Evolutionary conservation across 345 rosid genomes (phyloP), one percentile per base, ranked within the genome.

Genomic region (Conringia planisiliqua): DNA sequence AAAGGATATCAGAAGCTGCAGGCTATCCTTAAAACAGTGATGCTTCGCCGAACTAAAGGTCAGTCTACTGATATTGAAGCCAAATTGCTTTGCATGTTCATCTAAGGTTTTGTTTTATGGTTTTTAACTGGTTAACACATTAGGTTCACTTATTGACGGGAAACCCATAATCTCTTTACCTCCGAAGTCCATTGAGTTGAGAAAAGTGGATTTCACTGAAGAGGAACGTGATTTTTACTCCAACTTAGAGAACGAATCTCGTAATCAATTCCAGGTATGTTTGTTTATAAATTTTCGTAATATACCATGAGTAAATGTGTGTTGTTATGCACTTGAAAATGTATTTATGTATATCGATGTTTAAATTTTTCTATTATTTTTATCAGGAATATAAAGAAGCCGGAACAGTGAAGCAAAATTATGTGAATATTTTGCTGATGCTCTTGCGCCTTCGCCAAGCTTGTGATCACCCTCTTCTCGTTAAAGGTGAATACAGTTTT

Each of bases 41-140:
- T 95, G 99, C 89, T 95, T 66, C 99, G 99, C 33, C 96, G 97
- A 47, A 95, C 99, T 50, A 95, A 95, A 86, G 99, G 99, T 88
- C 54, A 79, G 85, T 66, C 22, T 71, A 47, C 56, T 14, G 65
- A 57, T 75, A 35, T 30, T 38, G 33, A 58, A 33, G 38, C 40
- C 48, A 50, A 8, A 40, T 51, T 55, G 39, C 46, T 50, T 70
- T 68, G 44, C 13, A 68, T 57, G 40, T 74, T 64, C 46, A 8
- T 61, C 14, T 27, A 59, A 69, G 72, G 51, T 27, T 71, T 57
- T 4, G 39, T 26, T 17, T 10, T 10, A 51, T 64, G 47, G 70
- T 20, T 70, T 68, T 12, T 65, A 70, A 83, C 70, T 54, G 78
- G 38, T 67, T 32, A 51, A 67, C 59, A 14, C 30, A 55, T 72